A percentile compares a stretch with the other conserved stretches of the same genome.
phyloP scores from a whole-genome alignment of 2,329 filamentous ascomycete species.

The Rasamsonia emersonii region DNA sequence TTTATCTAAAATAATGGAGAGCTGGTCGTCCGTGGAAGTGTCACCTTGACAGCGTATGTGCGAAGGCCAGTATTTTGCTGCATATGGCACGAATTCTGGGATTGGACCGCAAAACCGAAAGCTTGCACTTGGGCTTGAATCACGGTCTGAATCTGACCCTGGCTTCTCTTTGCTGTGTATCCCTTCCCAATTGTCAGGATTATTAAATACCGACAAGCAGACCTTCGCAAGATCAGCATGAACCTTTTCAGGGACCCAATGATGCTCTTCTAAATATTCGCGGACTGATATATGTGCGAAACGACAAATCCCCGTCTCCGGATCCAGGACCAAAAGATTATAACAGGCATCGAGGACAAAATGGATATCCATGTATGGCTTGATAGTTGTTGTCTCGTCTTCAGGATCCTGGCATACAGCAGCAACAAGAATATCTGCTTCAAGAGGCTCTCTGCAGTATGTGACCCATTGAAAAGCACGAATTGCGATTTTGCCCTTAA shows the following conservation, averaged over 20 bases:
- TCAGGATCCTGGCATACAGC: constrained; percentile 12
- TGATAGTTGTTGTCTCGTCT: constrained; percentile 4
- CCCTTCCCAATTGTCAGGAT: background rate
- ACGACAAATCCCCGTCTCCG: constrained; percentile 9
- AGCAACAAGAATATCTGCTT: constrained; percentile 7
- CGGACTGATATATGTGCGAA: constrained; percentile 19
- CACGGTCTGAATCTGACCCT: too few relatives aligned
- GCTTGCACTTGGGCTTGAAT: too few relatives aligned
- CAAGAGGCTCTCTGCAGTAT: constrained; percentile 11
- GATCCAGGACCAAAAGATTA: constrained; percentile 17
- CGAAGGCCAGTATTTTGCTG: background rate
- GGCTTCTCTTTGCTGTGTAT: too few relatives aligned
- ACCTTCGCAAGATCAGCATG: constrained; percentile 2
- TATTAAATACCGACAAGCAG: constrained; percentile 1
- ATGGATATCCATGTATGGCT: constrained; percentile 8
- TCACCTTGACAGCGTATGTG: constrained; percentile 2
- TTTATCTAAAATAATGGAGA: background rate
- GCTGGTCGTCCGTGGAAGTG: background rate
- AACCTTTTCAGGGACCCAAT: constrained; percentile 1
- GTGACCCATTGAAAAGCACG: constrained; percentile 20
- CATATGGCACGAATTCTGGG: background rate
- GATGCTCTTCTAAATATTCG: constrained; percentile 18
- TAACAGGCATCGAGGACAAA: constrained; percentile 13
- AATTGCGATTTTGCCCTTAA: constrained; percentile 8
- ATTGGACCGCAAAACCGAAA: background rate